These are phyloP conservation scores for Phalaenopsis hybrid DNA, from an alignment of 116 monocot species.

Conservation along the genomic window DNA sequence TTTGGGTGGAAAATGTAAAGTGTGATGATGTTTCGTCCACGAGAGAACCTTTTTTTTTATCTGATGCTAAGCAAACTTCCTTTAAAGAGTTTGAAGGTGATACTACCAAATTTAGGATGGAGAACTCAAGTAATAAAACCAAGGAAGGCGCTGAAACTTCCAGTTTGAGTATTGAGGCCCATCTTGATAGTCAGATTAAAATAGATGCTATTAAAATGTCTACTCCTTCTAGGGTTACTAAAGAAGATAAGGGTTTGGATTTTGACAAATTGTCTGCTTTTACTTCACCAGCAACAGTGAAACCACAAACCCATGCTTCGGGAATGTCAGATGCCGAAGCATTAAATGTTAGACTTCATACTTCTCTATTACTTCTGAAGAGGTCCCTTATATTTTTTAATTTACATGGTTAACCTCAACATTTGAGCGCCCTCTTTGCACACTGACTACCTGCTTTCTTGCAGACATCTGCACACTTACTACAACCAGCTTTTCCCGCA, in stretches of 20 bases:
- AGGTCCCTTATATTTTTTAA: not conserved
- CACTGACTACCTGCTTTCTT: not conserved
- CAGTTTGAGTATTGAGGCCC: not conserved
- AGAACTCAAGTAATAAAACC: slow-evolving; percentile 4
- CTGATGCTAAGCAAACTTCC: slow-evolving; percentile 3
- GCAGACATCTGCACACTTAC: not conserved
- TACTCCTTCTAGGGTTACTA: not conserved
- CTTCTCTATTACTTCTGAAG: not conserved
- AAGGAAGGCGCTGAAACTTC: not conserved
- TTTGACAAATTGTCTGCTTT: not conserved
- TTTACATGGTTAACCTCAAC: not conserved
- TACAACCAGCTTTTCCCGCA: not conserved
- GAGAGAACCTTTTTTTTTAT: slow-evolving; percentile 7
- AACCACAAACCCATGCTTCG: not conserved
- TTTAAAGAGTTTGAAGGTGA: slow-evolving; percentile 8
- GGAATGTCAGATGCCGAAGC: not conserved
- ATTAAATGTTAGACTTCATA: not conserved
- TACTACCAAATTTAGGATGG: not conserved
- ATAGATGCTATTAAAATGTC: not conserved
- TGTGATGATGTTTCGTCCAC: not conserved
- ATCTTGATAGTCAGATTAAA: not conserved
- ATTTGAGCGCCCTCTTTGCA: not conserved
- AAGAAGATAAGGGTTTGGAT: not conserved
- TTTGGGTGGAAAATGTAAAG: not conserved
- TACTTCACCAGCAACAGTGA: not conserved